Percentiles rank a stretch among this genome's conserved stretches.
phyloP scores from a whole-genome alignment of 352 stramenopile species.

The Phytophthora kernoviae region DNA sequence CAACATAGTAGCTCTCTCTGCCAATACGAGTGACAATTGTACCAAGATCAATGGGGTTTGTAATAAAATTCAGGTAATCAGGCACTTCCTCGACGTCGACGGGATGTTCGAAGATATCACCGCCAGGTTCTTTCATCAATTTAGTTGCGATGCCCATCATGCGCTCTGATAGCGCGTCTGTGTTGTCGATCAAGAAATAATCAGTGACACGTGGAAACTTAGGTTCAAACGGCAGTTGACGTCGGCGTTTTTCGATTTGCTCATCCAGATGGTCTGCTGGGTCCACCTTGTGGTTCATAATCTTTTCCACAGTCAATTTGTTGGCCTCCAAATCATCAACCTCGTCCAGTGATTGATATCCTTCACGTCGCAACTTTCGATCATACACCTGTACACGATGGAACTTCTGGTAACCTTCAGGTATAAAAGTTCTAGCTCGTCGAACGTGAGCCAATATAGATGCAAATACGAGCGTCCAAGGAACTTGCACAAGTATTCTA shows the following conservation, averaged over 20 bases:
- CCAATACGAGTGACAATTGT: slow-evolving; percentile 72
- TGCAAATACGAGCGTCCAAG: slow-evolving; percentile 87
- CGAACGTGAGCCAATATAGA: slow-evolving; percentile 88
- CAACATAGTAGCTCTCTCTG: slow-evolving; percentile 85
- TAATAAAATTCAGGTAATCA: slow-evolving; percentile 88
- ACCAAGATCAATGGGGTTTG: slow-evolving; percentile 89
- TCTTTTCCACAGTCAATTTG: slow-evolving; percentile 89
- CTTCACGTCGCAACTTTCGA: slow-evolving; percentile 78
- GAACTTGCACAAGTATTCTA: slow-evolving; percentile 91
- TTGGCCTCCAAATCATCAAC: slow-evolving; percentile 88
- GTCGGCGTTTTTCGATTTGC: slow-evolving; percentile 77
- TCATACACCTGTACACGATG: slow-evolving; percentile 87
- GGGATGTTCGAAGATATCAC: slow-evolving; percentile 82
- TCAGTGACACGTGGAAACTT: slow-evolving; percentile 82
- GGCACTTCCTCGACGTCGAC: slow-evolving; percentile 82
- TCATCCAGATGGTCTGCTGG: slow-evolving; percentile 82
- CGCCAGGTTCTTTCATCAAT: slow-evolving; percentile 80
- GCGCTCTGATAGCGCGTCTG: slow-evolving; percentile 68
- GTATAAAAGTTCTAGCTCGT: slow-evolving; percentile 84
- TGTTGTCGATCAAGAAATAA: slow-evolving; percentile 82
- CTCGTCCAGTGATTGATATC: slow-evolving; percentile 86
- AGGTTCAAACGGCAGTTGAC: slow-evolving; percentile 49
- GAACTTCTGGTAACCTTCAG: slow-evolving; percentile 85
- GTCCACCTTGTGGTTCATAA: slow-evolving; percentile 87
- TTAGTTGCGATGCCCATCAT: slow-evolving; percentile 83